phyloP scores from a whole-genome alignment of 805 yeast genomes.

The Suhomyces kilbournensis region DNA sequence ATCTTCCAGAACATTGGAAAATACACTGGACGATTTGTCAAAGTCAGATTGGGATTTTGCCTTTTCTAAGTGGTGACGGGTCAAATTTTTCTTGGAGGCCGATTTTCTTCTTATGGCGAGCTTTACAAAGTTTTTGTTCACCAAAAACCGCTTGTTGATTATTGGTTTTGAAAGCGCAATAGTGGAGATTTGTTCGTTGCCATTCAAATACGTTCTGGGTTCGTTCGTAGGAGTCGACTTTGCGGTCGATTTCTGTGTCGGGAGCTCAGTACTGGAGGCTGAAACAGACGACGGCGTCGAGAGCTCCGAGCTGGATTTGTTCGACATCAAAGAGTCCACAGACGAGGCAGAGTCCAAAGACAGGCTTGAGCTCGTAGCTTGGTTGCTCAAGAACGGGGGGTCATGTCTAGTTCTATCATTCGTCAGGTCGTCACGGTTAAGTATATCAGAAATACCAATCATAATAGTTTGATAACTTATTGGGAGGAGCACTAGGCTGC shows the following conservation, averaged over 20 bases:
- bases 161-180: constrained; percentile 10
- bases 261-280: not conserved
- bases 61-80: not conserved
- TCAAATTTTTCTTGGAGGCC: constrained; percentile 12
- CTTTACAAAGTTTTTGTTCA: constrained; percentile 10
- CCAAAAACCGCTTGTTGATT: constrained; percentile 9
- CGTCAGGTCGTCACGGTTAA: constrained; percentile 11
- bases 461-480: constrained; percentile 1
- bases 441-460: constrained; percentile 18
- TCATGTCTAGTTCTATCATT: not conserved
- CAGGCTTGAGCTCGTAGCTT: not conserved
- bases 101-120: constrained; percentile 34
- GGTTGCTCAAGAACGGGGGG: not conserved
- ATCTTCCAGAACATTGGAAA: not conserved
- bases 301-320: not conserved
- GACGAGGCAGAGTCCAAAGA: not conserved
- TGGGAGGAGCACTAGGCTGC: not conserved
- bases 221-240: not conserved
- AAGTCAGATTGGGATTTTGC: not conserved
- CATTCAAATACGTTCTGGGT: not conserved
- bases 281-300: not conserved
- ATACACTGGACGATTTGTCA: not conserved
- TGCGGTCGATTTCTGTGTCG: not conserved
- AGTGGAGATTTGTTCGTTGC: not conserved
- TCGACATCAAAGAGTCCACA: not conserved